Evolutionary conservation across 768 basidiomycete genomes (phyloP).

Genomic region (Suillus plorans): DNA sequence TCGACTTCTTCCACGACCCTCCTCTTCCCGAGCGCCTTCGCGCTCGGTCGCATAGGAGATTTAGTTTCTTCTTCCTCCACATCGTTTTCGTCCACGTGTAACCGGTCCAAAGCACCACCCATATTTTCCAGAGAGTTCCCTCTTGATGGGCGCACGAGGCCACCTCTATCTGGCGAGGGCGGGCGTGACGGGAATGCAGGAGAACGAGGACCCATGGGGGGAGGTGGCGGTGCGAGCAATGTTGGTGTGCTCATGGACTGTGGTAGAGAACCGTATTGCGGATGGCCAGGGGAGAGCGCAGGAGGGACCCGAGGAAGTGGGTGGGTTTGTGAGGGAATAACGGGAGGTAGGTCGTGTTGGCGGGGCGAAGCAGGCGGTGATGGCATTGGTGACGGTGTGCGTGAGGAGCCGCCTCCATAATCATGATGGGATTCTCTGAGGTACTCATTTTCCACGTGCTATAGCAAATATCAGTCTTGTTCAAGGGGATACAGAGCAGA

Average conservation of each 20-base stretch:
- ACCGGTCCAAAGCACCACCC: conserved; percentile 26
- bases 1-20: conserved; percentile 49
- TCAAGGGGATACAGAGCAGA: background rate
- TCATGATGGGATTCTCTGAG: conserved; percentile 18
- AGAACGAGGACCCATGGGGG: conserved; percentile 71
- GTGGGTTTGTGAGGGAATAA: conserved; percentile 33
- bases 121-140: conserved; percentile 24
- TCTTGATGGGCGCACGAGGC: conserved; percentile 16
- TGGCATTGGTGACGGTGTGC: conserved; percentile 31
- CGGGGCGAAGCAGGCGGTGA: conserved; percentile 27
- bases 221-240: conserved; percentile 62
- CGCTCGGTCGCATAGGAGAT: conserved; percentile 65
- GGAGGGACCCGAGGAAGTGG: conserved; percentile 40
- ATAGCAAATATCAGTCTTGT: background rate
- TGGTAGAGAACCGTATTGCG: conserved; percentile 19
- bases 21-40: conserved; percentile 87
- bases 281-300: conserved; percentile 15
- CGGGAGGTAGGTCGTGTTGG: conserved; percentile 31
- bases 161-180: conserved; percentile 61
- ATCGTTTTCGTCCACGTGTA: conserved; percentile 25
- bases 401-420: conserved; percentile 26
- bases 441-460: conserved; percentile 29
- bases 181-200: conserved; percentile 61
- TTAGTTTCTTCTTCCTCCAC: conserved; percentile 30
- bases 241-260: conserved; percentile 28